Evolutionary conservation across 345 rosid species (phyloP).

Genomic region (Tarenaya hassleriana): DNA sequence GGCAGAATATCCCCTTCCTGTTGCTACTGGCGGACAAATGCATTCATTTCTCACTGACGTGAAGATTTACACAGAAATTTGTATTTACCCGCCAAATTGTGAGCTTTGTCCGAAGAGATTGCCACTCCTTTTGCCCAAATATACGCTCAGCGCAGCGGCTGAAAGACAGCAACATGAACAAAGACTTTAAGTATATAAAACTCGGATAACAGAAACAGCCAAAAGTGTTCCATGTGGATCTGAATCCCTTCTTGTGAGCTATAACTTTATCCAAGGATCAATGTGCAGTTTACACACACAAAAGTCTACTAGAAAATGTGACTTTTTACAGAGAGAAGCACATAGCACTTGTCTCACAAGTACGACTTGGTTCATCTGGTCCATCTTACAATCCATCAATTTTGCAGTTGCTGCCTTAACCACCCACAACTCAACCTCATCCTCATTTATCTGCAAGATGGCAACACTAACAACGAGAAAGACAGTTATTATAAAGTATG

Average conservation of each 20-base stretch:
- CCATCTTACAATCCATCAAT: constrained; percentile 76
- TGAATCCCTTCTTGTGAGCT: too few species aligned
- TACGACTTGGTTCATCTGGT: constrained; percentile 83
- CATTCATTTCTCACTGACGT: too few species aligned
- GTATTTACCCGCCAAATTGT: constrained; percentile 62
- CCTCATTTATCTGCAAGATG: constrained; percentile 52
- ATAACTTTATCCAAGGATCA: too few species aligned
- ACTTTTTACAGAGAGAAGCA: neutral
- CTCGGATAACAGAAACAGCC: too few species aligned
- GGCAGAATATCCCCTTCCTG: too few species aligned
- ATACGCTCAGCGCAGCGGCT: constrained; percentile 64
- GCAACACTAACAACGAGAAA: neutral
- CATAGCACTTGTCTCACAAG: constrained; percentile 52
- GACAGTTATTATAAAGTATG: neutral
- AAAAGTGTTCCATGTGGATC: neutral
- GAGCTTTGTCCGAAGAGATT: constrained; percentile 53
- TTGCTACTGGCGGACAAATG: too few species aligned
- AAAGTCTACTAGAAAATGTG: too few species aligned
- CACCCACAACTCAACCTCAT: constrained; percentile 82
- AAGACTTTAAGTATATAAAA: constrained; percentile 1
- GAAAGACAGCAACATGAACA: constrained; percentile 18
- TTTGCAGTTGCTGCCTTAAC: constrained; percentile 81
- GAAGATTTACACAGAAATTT: neutral
- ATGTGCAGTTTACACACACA: too few species aligned
- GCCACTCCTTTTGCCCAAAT: constrained; percentile 73